phyloP scores from a whole-genome alignment of 352 stramenopile genomes.

The Phytophthora pistaciae region DNA sequence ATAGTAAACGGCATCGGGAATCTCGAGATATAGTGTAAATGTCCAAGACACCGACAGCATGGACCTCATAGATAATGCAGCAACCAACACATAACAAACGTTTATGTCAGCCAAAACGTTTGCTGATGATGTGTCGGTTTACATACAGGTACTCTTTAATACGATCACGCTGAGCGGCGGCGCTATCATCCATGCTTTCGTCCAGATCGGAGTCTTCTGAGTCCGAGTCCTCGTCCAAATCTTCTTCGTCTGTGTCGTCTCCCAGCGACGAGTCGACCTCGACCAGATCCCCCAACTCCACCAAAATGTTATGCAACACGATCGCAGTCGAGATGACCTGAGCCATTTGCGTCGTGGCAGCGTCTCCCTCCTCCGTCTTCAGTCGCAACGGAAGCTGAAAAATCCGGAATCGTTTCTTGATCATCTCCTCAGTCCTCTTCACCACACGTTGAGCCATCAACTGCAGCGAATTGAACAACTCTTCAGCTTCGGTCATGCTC shows the following conservation, averaged over 20 bases:
- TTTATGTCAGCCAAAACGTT: conserved; percentile 21
- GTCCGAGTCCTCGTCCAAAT: conserved; percentile 21
- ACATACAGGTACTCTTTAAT: conserved; percentile 30
- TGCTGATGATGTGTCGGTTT: conserved; percentile 15
- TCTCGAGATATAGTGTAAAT: too few relatives aligned
- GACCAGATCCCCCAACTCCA: conserved; percentile 27
- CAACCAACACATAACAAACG: too few relatives aligned
- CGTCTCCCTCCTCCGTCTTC: conserved; percentile 30
- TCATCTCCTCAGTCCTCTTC: conserved; percentile 29
- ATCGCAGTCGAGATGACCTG: conserved; percentile 31
- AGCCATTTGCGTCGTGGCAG: conserved; percentile 30
- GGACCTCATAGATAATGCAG: too few relatives aligned
- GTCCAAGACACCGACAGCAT: too few relatives aligned
- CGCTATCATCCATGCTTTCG: conserved; percentile 21
- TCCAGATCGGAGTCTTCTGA: conserved; percentile 28
- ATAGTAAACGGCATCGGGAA: too few relatives aligned
- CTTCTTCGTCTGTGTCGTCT: conserved; percentile 35
- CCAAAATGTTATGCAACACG: conserved; percentile 27
- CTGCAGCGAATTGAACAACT: conserved; percentile 27
- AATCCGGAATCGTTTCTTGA: conserved; percentile 32
- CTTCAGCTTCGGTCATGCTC: conserved; percentile 10
- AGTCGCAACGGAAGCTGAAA: conserved; percentile 25
- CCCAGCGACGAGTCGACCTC: conserved; percentile 20
- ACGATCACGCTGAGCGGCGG: conserved; percentile 11
- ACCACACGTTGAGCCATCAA: conserved; percentile 6